These are phyloP conservation scores for Clathrospora elynae DNA, from an alignment of 2,329 filamentous ascomycete species.

Conservation along the genomic window DNA sequence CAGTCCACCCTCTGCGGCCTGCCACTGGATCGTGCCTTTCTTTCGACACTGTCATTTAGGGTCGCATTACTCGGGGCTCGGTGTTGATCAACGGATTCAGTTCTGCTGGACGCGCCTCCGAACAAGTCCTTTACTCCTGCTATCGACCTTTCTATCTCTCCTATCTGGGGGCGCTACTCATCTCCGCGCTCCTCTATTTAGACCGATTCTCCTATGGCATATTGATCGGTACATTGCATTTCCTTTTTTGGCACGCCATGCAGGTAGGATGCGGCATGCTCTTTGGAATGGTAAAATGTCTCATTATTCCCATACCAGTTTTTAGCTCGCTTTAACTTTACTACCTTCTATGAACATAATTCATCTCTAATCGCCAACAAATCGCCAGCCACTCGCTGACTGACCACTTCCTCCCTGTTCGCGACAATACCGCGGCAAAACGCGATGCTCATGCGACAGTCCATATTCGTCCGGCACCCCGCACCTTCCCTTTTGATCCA, in stretches of 20 bases:
- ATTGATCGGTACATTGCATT: slow-evolving; percentile 39
- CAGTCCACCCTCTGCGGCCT: slow-evolving; percentile 32
- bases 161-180: slow-evolving; percentile 18
- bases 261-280: slow-evolving; percentile 26
- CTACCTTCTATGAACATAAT: slow-evolving; percentile 44
- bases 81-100: slow-evolving; percentile 40
- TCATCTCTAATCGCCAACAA: slow-evolving; percentile 17
- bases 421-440: background rate
- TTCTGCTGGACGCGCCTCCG: slow-evolving; percentile 35
- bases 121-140: slow-evolving; percentile 23
- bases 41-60: slow-evolving; percentile 35
- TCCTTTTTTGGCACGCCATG: slow-evolving; percentile 27
- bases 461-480: background rate
- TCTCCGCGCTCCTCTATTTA: slow-evolving; percentile 26
- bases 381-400: background rate
- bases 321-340: slow-evolving; percentile 23
- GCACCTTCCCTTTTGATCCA: background rate
- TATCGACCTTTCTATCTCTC: slow-evolving; percentile 19
- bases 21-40: slow-evolving; percentile 16
- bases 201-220: slow-evolving; percentile 40
- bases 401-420: background rate
- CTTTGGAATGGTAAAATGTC: slow-evolving; percentile 31
- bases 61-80: slow-evolving; percentile 32
- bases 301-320: slow-evolving; percentile 18
- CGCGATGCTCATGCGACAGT: background rate